Evolutionary conservation across 176 grass and related monocot species (phyloP).

Genomic region (Carex parvula): DNA sequence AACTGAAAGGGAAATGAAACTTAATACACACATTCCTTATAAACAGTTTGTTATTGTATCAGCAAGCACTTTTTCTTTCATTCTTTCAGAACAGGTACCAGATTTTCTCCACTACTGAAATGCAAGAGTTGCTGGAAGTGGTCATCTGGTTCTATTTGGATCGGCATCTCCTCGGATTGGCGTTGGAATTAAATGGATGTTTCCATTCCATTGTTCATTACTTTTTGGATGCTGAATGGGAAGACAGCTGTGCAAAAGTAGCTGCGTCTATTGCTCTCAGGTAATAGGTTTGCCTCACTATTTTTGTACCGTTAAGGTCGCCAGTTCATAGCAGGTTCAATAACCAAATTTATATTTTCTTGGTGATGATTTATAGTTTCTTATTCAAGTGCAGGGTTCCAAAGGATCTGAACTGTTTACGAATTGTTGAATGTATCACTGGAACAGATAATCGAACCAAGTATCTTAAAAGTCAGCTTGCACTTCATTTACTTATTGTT

Average conservation of each 20-base stretch:
- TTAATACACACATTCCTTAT: neutral
- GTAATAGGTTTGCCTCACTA: constrained; percentile 23
- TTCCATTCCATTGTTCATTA: constrained; percentile 62
- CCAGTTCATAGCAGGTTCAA: neutral
- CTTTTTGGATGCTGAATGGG: constrained; percentile 63
- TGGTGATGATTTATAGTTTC: neutral
- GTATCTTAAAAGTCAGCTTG: constrained; percentile 62
- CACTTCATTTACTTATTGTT: constrained; percentile 70
- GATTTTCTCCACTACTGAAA: constrained; percentile 65
- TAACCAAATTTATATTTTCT: neutral
- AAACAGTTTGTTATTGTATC: neutral
- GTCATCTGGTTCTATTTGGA: constrained; percentile 67
- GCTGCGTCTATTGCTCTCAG: constrained; percentile 52
- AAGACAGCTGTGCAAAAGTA: constrained; percentile 49
- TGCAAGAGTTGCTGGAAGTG: constrained; percentile 63
- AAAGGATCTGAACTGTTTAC: constrained; percentile 77
- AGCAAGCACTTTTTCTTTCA: constrained; percentile 10
- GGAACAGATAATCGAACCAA: constrained; percentile 47
- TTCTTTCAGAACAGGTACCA: constrained; percentile 44
- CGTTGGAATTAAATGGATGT: constrained; percentile 52
- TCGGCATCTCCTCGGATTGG: constrained; percentile 52
- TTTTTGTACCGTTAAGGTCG: neutral
- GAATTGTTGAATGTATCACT: constrained; percentile 62
- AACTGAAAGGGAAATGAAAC: neutral
- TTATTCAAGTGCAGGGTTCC: constrained; percentile 45